Conservation (phyloP, 2,329 filamentous ascomycete genomes). For the Fusarium chuoi region DNA sequence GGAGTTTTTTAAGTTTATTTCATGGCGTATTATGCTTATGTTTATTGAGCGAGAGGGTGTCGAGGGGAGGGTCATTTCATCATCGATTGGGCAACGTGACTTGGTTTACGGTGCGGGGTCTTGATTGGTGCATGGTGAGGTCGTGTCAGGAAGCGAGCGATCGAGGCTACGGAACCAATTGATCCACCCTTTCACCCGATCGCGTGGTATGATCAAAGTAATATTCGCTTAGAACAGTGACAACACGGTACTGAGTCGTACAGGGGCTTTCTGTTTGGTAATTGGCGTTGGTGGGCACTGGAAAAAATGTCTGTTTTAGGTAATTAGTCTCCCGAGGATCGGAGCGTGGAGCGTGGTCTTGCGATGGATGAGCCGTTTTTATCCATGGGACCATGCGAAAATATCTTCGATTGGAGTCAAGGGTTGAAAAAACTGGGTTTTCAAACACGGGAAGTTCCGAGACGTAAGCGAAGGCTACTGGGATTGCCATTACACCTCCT, state of each 20-base stretch:
- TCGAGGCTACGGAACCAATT: neutral
- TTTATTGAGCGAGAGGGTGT: neutral
- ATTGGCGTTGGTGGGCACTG: neutral
- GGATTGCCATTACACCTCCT: accelerated
- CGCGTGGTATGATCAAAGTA: neutral
- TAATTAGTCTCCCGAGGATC: neutral
- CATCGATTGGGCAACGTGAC: neutral
- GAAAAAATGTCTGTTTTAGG: neutral
- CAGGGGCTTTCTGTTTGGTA: neutral
- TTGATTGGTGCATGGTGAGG: neutral
- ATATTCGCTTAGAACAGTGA: neutral
- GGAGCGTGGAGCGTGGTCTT: neutral
- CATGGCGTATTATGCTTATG: neutral
- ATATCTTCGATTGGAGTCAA: no score
- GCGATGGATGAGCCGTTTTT: neutral
- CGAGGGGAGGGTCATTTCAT: neutral
- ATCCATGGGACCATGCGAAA: neutral
- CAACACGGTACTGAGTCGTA: neutral
- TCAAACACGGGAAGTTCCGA: neutral
- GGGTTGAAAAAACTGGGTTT: no score
- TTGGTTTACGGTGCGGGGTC: accelerated
- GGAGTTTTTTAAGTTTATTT: neutral
- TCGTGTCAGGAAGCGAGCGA: neutral
- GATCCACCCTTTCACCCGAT: neutral
- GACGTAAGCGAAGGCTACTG: neutral